phyloP scores from a whole-genome alignment of 2,329 filamentous ascomycete species.

The Ophiocordyceps polyrhachis-furcata region DNA sequence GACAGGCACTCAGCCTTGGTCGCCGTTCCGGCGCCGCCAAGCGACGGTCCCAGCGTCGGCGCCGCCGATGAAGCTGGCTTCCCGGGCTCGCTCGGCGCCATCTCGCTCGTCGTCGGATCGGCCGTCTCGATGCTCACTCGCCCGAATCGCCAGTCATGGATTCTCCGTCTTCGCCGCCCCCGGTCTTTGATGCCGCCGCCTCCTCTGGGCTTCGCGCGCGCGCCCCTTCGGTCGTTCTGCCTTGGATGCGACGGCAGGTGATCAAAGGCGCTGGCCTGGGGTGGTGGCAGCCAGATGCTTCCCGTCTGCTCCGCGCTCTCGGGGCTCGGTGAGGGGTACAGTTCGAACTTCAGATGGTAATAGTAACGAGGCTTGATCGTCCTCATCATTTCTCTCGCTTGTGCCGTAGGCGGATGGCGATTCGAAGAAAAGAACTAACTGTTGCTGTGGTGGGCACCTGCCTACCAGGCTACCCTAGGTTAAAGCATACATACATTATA shows the following conservation, averaged over 20 bases:
- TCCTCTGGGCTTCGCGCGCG: conserved; percentile 9
- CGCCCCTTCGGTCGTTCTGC: neutral
- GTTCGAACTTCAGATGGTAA: conserved; percentile 48
- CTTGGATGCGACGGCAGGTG: conserved; percentile 28
- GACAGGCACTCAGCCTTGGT: conserved; percentile 70
- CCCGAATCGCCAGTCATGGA: conserved; percentile 64
- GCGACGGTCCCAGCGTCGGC: conserved; percentile 33
- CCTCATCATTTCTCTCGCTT: neutral
- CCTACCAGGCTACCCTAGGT: neutral
- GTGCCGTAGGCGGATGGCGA: neutral
- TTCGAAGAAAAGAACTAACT: neutral
- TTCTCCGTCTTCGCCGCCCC: conserved; percentile 10
- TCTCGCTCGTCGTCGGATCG: conserved; percentile 33
- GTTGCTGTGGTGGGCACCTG: no score
- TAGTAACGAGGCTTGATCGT: conserved; percentile 35
- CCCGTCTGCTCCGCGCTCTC: conserved; percentile 3
- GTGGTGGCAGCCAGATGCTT: conserved; percentile 30
- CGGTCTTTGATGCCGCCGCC: conserved; percentile 9
- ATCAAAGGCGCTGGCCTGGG: conserved; percentile 33
- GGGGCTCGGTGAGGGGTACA: conserved; percentile 32
- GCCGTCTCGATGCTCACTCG: conserved; percentile 64
- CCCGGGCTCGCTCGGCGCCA: conserved; percentile 16
- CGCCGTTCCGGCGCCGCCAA: conserved; percentile 45
- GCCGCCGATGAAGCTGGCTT: conserved; percentile 28
- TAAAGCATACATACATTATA: neutral